A percentile compares a stretch with the other conserved stretches of the same genome.
Evolutionary conservation across 202 grass and related monocot species (phyloP).

Genomic region (Miscanthus sacchariflorus): DNA sequence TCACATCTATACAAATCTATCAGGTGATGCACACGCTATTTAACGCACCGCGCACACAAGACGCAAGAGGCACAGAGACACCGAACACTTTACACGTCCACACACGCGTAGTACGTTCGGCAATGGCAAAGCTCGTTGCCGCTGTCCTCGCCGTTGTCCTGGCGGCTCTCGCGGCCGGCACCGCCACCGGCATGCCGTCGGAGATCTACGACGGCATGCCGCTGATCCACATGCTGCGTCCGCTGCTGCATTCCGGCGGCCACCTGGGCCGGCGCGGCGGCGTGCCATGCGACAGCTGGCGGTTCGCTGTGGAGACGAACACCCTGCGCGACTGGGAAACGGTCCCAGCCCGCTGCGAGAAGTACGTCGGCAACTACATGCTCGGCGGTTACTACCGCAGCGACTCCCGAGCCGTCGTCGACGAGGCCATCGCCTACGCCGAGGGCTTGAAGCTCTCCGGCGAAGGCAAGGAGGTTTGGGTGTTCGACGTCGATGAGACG

Average conservation of each 20-base stretch:
- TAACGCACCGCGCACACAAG: too few species aligned
- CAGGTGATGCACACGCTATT: too few species aligned
- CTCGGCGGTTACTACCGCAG: slow-evolving; percentile 47
- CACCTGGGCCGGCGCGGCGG: neutral
- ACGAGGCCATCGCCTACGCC: slow-evolving; percentile 54
- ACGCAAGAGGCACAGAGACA: too few species aligned
- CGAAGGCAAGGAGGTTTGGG: slow-evolving; percentile 48
- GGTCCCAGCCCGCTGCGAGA: slow-evolving; percentile 45
- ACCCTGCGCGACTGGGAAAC: slow-evolving; percentile 41
- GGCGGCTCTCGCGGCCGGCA: neutral
- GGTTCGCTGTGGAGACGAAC: slow-evolving; percentile 60
- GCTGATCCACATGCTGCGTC: slow-evolving; percentile 56
- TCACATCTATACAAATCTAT: too few species aligned
- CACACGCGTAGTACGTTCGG: too few species aligned
- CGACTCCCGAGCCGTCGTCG: slow-evolving; percentile 48
- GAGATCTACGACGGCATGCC: neutral
- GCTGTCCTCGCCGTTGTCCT: neutral
- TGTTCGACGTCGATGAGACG: slow-evolving; percentile 71
- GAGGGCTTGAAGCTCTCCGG: slow-evolving; percentile 13
- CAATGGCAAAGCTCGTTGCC: neutral
- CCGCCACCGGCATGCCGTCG: neutral
- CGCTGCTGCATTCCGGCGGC: slow-evolving; percentile 27
- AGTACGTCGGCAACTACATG: slow-evolving; percentile 69
- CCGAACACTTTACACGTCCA: too few species aligned
- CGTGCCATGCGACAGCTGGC: slow-evolving; percentile 64